A percentile compares a stretch with the other conserved stretches of the same genome.
Evolutionary conservation across 495 filamentous ascomycete species (phyloP).

Genomic region (Antarctomyces pellizariae): DNA sequence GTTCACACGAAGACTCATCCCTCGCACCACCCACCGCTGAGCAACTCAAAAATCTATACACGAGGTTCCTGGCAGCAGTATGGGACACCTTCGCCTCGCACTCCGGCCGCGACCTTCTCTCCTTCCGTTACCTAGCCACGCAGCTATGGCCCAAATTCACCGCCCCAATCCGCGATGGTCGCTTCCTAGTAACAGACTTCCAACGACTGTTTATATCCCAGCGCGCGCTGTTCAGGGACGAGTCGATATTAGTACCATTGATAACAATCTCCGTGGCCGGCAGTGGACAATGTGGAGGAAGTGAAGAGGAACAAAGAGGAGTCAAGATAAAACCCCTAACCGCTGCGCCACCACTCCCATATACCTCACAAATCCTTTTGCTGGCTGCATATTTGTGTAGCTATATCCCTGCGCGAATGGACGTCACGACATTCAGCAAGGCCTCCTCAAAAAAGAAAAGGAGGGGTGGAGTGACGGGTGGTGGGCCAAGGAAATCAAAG

Average conservation of each 20-base stretch:
- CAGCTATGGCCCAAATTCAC: conserved; percentile 50
- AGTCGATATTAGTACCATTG: conserved; percentile 35
- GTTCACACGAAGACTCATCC: conserved; percentile 12
- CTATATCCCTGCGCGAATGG: conserved; percentile 56
- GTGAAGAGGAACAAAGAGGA: neutral
- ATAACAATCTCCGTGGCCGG: neutral
- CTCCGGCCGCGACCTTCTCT: conserved; percentile 37
- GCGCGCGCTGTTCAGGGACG: conserved; percentile 52
- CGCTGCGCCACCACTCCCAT: conserved; percentile 33
- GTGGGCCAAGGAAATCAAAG: conserved; percentile 8
- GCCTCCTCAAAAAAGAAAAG: conserved; percentile 32
- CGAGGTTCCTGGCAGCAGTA: conserved; percentile 47
- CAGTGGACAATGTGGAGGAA: neutral
- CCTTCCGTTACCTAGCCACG: conserved; percentile 29
- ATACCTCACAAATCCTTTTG: conserved; percentile 62
- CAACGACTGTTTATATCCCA: conserved; percentile 54
- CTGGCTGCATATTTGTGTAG: conserved; percentile 81
- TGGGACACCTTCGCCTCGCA: conserved; percentile 49
- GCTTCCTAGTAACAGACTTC: conserved; percentile 54
- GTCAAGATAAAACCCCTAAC: neutral
- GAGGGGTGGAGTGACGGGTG: conserved; percentile 20
- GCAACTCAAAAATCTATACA: conserved; percentile 44
- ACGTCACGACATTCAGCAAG: conserved; percentile 69
- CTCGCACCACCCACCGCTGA: conserved; percentile 15
- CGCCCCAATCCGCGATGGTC: conserved; percentile 35